These are phyloP conservation scores for Annona squamosa DNA, from an alignment of 164 flowering plant genomes.

Conservation along the genomic window DNA sequence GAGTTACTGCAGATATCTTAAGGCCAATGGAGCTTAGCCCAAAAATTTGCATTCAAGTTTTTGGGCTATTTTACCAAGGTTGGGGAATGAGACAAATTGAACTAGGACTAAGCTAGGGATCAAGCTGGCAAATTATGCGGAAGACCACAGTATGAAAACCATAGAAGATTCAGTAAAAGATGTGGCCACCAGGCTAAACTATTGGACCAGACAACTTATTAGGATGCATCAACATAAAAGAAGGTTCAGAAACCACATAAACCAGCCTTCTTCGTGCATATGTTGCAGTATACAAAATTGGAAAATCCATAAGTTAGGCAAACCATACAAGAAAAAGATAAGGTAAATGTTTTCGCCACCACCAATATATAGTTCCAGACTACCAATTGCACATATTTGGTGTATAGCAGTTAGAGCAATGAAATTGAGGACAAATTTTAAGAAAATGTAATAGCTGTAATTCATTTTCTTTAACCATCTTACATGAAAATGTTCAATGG, in stretches of 20 bases:
- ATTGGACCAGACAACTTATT: neutral
- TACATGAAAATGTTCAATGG: slow-evolving; percentile 69
- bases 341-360: neutral
- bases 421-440: neutral
- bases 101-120: neutral
- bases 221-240: neutral
- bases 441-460: neutral
- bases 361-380: neutral
- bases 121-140: neutral
- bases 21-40: too few species aligned
- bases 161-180: neutral
- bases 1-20: too few species aligned
- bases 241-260: neutral
- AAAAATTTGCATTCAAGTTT: too few species aligned
- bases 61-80: too few species aligned
- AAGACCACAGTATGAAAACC: neutral
- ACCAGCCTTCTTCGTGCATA: neutral
- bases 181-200: neutral
- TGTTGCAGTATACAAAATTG: neutral
- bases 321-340: neutral
- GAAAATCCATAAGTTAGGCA: neutral
- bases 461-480: slow-evolving; percentile 18
- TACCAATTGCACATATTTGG: too few species aligned
- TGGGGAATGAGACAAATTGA: too few species aligned
- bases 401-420: too few species aligned